phyloP scores from a whole-genome alignment of 306 rosid species.

The Morella rubra region DNA sequence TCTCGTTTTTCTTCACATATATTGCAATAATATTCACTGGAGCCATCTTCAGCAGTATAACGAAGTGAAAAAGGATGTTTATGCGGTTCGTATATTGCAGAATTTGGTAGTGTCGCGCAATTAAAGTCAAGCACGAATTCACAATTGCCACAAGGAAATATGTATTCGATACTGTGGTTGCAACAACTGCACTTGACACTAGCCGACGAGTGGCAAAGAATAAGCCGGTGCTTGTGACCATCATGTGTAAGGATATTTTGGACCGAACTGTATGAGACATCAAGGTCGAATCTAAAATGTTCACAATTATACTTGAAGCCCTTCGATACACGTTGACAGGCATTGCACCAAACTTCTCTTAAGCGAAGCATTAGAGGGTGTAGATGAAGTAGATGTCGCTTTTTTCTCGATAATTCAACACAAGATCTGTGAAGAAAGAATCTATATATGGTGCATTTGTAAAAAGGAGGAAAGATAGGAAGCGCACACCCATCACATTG shows the following conservation, averaged over 20 bases:
- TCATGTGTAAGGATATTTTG: not conserved
- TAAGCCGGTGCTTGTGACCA: not conserved
- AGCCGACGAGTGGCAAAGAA: not conserved
- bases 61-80: not conserved
- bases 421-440: not conserved
- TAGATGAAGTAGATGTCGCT: not conserved
- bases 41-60: not conserved
- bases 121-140: not conserved
- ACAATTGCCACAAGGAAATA: not conserved
- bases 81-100: not conserved
- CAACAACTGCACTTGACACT: not conserved
- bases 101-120: not conserved
- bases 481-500: not conserved
- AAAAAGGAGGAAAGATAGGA: not conserved
- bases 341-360: not conserved
- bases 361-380: not conserved
- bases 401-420: not conserved
- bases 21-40: not conserved
- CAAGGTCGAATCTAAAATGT: accelerated
- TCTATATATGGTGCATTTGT: not conserved
- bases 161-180: accelerated
- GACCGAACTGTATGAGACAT: not conserved
- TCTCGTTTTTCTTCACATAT: not conserved
- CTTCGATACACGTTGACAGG: accelerated
- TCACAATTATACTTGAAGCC: not conserved